Conservation (phyloP, 2,329 filamentous ascomycete species). For the Septoria linicola region DNA sequence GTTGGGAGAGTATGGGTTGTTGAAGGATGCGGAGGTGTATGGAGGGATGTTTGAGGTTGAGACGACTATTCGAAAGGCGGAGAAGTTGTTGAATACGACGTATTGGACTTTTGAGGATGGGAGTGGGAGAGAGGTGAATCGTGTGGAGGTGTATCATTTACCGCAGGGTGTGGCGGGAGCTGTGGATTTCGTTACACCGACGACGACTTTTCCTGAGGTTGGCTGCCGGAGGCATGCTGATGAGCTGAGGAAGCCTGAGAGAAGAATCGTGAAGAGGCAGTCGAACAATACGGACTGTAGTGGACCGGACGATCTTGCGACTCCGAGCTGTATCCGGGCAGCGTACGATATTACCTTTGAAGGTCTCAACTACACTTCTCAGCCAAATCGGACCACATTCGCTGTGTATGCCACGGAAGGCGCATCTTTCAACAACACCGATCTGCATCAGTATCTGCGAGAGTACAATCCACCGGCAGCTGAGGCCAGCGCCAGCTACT, state of each 20-base stretch:
- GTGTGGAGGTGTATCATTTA: constrained; percentile 24
- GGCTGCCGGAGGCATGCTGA: neutral
- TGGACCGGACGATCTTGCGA: constrained; percentile 16
- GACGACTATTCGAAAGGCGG: constrained; percentile 23
- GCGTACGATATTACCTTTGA: constrained; percentile 27
- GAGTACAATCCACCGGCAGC: constrained; percentile 28
- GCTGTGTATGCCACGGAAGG: constrained; percentile 31
- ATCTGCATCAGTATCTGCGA: constrained; percentile 25
- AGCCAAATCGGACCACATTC: constrained; percentile 29
- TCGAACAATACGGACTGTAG: constrained; percentile 15
- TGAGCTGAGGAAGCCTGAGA: neutral
- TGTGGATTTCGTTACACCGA: constrained; percentile 28
- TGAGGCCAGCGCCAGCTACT: constrained; percentile 19
- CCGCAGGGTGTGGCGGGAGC: constrained; percentile 19
- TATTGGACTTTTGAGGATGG: constrained; percentile 27
- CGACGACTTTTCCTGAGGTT: constrained; percentile 24
- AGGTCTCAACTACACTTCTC: constrained; percentile 22
- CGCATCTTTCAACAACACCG: constrained; percentile 23
- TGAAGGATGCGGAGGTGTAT: constrained; percentile 5
- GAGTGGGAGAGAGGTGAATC: constrained; percentile 15
- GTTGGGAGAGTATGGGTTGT: constrained; percentile 20
- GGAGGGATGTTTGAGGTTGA: constrained; percentile 26
- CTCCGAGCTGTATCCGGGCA: constrained; percentile 26
- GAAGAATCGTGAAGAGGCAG: neutral
- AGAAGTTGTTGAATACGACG: constrained; percentile 26